Evolutionary conservation across 768 basidiomycete species (phyloP).

Genomic region (Mrakia frigida): DNA sequence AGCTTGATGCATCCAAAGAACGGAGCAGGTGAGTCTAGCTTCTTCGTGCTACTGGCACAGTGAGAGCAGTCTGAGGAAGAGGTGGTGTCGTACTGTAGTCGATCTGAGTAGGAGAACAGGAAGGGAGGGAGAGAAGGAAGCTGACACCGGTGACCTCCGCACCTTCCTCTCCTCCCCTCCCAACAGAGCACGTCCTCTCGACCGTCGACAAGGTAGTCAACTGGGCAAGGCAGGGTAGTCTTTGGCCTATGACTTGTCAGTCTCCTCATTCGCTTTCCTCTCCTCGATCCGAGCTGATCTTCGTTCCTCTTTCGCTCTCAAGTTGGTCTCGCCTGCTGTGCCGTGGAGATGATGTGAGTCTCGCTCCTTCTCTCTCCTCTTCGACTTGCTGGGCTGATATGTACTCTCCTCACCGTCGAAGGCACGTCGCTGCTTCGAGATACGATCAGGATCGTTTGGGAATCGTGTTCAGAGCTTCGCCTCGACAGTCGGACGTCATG

Average conservation of each 20-base stretch:
- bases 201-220: slow-evolving; percentile 94
- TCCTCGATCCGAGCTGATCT: neutral
- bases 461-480: slow-evolving; percentile 97
- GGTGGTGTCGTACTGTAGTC: neutral
- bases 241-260: slow-evolving; percentile 91
- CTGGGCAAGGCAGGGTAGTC: slow-evolving; percentile 95
- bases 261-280: neutral
- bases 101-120: neutral
- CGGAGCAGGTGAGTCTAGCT: slow-evolving; percentile 63
- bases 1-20: slow-evolving; percentile 85
- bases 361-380: neutral
- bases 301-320: neutral
- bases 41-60: too few species aligned
- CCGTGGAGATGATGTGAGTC: slow-evolving; percentile 62
- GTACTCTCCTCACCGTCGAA: slow-evolving; percentile 52
- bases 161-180: neutral
- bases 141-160: neutral
- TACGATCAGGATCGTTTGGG: slow-evolving; percentile 98
- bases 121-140: neutral
- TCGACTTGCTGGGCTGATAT: slow-evolving; percentile 38
- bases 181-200: slow-evolving; percentile 86
- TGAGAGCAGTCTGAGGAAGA: slow-evolving; percentile 6
- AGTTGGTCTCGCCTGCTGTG: slow-evolving; percentile 95
- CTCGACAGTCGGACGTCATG: slow-evolving; percentile 51
- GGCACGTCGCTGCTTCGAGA: slow-evolving; percentile 99